Percentiles rank a stretch among this genome's conserved stretches.
Evolutionary conservation across 1,284 basidiomycete genomes (phyloP).

Genomic region (Xerocomus amazonicus): DNA sequence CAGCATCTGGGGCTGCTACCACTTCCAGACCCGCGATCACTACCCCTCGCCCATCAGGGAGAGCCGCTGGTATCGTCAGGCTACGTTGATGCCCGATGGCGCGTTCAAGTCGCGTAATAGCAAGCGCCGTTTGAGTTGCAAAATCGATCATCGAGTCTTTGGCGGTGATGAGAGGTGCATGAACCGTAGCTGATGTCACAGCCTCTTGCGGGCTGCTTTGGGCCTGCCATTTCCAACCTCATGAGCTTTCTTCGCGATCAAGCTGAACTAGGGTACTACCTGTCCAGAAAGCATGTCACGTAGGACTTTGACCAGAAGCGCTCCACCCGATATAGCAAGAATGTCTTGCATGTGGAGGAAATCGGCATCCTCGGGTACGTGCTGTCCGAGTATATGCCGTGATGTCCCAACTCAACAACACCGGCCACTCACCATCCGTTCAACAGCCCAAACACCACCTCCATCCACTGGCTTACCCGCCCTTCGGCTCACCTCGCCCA

Average conservation of each 20-base stretch:
- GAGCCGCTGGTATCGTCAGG: constrained; percentile 42
- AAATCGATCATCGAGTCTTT: constrained; percentile 60
- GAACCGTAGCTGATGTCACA: constrained; percentile 38
- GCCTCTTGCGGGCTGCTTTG: constrained; percentile 43
- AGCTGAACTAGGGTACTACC: constrained; percentile 35
- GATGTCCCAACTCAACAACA: constrained; percentile 51
- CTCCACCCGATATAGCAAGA: constrained; percentile 66
- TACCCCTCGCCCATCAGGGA: constrained; percentile 41
- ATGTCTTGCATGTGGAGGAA: constrained; percentile 58
- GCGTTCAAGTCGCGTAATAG: constrained; percentile 58
- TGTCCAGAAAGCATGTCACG: constrained; percentile 51
- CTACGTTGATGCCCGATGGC: constrained; percentile 48
- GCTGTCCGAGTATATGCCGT: constrained; percentile 32
- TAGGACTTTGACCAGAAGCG: constrained; percentile 62
- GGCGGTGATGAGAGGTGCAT: constrained; percentile 24
- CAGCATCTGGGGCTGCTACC: background rate
- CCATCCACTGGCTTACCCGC: constrained; percentile 39
- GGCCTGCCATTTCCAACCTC: constrained; percentile 35
- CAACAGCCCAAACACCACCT: constrained; percentile 55
- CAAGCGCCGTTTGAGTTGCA: constrained; percentile 47
- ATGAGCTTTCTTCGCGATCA: background rate
- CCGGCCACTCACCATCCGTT: constrained; percentile 32
- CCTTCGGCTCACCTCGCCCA: constrained; percentile 38
- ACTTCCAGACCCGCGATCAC: constrained; percentile 20
- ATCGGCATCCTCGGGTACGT: constrained; percentile 34